Evolutionary conservation across 1,139 yeast species (phyloP), one percentile per base, ranked within the genome.

Genomic region (Taphrina wiesneri): DNA sequence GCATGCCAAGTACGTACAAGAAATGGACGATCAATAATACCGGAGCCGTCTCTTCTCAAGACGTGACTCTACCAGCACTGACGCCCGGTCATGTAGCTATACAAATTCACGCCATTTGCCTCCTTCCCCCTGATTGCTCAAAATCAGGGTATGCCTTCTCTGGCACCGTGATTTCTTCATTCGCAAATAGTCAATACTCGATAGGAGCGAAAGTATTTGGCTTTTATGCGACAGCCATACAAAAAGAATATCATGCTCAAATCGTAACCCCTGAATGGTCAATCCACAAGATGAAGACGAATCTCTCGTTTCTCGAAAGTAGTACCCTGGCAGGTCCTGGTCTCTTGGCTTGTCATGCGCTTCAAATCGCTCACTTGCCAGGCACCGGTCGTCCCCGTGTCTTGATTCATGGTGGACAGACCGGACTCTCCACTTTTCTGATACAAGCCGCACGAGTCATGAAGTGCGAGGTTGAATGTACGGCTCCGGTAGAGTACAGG

Each of bases 281-380:
- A n/a, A 11, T 60, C 19, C 57, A 45, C 41, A 60, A 51, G 64
- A 49, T 51, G 64, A 60, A 60, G 57, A 60, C 64, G 25, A 43
- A 60, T 26, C 19, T 41, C 41, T 36, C 57, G 9, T 60, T 60
- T 36, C 43, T 32, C 21, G 64, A 60, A 46, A 21, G 43, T 15
- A 23, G 56, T 23, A 60, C 64, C 2, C 51, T 60, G 28, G 64
- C 52, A 23, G 64, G 64, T 19, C 64, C 64, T 26, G 64, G 32
- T 4, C 36, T 51, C n/a, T 28, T 60, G 23, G 64, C 64, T 26
- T 51, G 49, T 32, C 64, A 53, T 21, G 64, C 64, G 17, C 51
- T 60, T 13, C 64, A 60, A 30, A 15, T 41, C 11, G 64, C 64
- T 2, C 56, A 28, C 2, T 32, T 60, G 21, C 51, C 56, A 13